These are phyloP conservation scores for Phytophthora chlamydospora DNA, from an alignment of 352 stramenopile species.

Conservation along the genomic window DNA sequence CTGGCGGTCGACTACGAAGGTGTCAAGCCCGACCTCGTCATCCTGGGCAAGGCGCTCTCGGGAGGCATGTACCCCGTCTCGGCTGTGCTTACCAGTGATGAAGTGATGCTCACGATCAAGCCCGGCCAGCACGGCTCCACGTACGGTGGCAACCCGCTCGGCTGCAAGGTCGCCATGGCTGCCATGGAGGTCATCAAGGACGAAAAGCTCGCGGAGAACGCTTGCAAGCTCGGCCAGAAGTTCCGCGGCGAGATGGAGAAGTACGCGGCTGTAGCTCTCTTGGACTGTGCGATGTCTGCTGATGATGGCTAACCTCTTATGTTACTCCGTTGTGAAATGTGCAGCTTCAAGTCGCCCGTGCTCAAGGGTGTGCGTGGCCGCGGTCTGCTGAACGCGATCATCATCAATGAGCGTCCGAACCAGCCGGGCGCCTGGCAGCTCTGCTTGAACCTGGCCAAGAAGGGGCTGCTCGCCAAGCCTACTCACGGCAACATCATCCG, in stretches of 20 bases:
- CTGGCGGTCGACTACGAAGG: constrained; percentile 96
- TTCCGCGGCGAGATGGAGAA: constrained; percentile 91
- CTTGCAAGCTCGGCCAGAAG: constrained; percentile 92
- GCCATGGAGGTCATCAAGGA: constrained; percentile 94
- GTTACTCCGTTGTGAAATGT: constrained; percentile 4
- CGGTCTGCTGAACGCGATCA: constrained; percentile 98
- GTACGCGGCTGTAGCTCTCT: constrained; percentile 35
- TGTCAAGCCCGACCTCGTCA: constrained; percentile 98
- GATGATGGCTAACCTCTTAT: constrained; percentile 12
- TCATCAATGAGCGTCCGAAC: constrained; percentile 93
- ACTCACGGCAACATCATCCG: constrained; percentile 99
- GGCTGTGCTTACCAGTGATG: constrained; percentile 95
- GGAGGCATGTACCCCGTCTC: constrained; percentile 98
- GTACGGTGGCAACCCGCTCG: constrained; percentile 97
- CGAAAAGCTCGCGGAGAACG: constrained; percentile 96
- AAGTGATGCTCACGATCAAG: constrained; percentile 99
- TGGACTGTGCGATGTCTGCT: not conserved
- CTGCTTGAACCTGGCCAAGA: constrained; percentile 95
- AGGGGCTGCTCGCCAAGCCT: constrained; percentile 98
- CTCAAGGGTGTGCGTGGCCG: constrained; percentile 92
- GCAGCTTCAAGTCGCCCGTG: constrained; percentile 65
- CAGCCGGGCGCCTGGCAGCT: constrained; percentile 94
- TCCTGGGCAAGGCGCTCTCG: constrained; percentile 96
- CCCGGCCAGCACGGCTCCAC: constrained; percentile 97
- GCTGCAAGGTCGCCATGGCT: constrained; percentile 97